Percentiles rank a stretch among this genome's conserved stretches.
These are phyloP conservation scores for Medicago arabica DNA, from an alignment of 306 rosid species.

Conservation along the genomic window DNA sequence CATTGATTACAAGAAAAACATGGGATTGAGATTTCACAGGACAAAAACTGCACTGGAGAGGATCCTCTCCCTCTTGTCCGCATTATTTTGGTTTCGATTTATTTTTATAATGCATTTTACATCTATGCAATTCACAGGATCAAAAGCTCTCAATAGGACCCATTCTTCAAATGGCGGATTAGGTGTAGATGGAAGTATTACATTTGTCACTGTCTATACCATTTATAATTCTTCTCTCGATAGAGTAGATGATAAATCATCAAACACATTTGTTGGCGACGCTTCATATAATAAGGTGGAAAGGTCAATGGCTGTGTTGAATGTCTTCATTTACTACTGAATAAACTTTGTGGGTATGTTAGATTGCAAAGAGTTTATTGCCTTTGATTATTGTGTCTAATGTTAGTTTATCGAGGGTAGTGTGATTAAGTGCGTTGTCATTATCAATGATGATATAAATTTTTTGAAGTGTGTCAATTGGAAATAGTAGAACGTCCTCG, in stretches of 20 bases:
- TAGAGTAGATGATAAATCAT: slow-evolving; percentile 51
- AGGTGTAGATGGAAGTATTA: slow-evolving; percentile 46
- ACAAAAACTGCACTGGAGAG: too few species aligned
- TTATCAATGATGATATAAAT: slow-evolving; percentile 19
- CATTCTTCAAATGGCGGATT: slow-evolving; percentile 44
- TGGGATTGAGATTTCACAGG: too few species aligned
- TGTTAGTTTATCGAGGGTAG: slow-evolving; percentile 26
- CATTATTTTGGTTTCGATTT: not conserved
- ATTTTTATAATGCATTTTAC: slow-evolving; percentile 34
- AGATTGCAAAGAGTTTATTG: not conserved
- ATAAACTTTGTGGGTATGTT: slow-evolving; percentile 11
- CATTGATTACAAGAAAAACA: too few species aligned
- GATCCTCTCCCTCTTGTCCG: too few species aligned
- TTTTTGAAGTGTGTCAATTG: slow-evolving; percentile 29
- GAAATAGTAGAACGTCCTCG: slow-evolving; percentile 16
- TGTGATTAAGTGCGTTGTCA: slow-evolving; percentile 10
- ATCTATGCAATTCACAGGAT: slow-evolving; percentile 55
- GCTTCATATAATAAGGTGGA: slow-evolving; percentile 66
- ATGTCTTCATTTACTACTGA: slow-evolving; percentile 59
- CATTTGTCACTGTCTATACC: slow-evolving; percentile 81
- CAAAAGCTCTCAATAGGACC: slow-evolving; percentile 76
- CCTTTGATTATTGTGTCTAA: slow-evolving; percentile 25
- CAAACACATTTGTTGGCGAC: slow-evolving; percentile 66
- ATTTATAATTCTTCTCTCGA: slow-evolving; percentile 64
- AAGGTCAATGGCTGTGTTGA: slow-evolving; percentile 82